Evolutionary conservation across 2,329 filamentous ascomycete species (phyloP), one percentile per base, ranked within the genome.

Genomic region (Lasiodiplodia sp.): DNA sequence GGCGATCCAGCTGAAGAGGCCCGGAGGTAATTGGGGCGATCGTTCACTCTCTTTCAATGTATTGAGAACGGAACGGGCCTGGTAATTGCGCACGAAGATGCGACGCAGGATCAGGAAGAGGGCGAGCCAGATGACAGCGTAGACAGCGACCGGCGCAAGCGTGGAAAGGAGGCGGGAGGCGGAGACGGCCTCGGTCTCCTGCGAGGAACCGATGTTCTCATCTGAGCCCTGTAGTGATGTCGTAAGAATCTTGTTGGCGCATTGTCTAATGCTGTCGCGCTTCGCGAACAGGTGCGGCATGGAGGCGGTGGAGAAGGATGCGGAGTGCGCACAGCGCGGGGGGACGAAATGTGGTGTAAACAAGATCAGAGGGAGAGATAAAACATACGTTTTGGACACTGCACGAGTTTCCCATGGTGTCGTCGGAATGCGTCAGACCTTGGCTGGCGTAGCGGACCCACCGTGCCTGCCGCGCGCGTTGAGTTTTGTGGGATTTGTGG

Each of bases 81-180:
- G 81, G 75, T 89, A 89, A 63, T 87, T 86, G 37, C 87, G 82
- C 23, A 81, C 77, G 56, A 83, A 82, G 31, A 80, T 83, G 60
- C 81, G 81, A 57, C 87, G 81, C 52, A 86, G 74, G 21, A 83
- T 57, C 65, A 88, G 72, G 75, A 89, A 89, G 67, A 87, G 77
- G 70, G 79, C 31, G n/a, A 88, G 67, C 72, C 85, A 88, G 40
- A 86, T 73, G 31, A 70, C 78, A 7, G 86, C 82, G 70, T 85
- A 83, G 60, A 85, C 70, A 62, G 86, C 73, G 10, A 88, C 82
- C 8, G 87, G 87, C 10, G 86, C 71, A n/a, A 89, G 81, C 38
- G 87, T 89, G 74, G 80, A 80, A 60, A 87, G 31, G 75, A 72
- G 51, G 82, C 74, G 1, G 82, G 84, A 4, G 79, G 77, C 16